Evolutionary conservation across 805 yeast species (phyloP).

Genomic region (Schwanniomyces pseudopolymorphus): DNA sequence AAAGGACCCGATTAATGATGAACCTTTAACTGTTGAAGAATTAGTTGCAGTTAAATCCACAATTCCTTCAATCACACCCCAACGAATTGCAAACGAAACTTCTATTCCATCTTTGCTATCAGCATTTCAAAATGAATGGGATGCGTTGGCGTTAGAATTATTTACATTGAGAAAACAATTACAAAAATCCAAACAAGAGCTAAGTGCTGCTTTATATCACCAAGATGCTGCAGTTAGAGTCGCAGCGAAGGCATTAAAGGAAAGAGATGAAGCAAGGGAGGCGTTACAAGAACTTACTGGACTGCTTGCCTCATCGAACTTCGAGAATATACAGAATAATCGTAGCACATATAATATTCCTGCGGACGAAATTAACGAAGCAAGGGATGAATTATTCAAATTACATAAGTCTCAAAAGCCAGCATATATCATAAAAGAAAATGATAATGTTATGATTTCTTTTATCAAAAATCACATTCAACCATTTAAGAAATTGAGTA

Average conservation of each 20-base stretch:
- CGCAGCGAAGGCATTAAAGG: slow-evolving; percentile 71
- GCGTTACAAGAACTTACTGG: slow-evolving; percentile 59
- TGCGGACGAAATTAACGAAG: slow-evolving; percentile 20
- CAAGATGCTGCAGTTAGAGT: slow-evolving; percentile 91
- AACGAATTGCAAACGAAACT: slow-evolving; percentile 48
- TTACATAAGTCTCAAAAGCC: slow-evolving; percentile 36
- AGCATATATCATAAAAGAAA: slow-evolving; percentile 15
- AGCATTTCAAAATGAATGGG: slow-evolving; percentile 87
- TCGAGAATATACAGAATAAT: slow-evolving; percentile 1
- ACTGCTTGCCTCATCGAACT: slow-evolving; percentile 32
- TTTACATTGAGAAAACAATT: slow-evolving; percentile 75
- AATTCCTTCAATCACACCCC: slow-evolving; percentile 25
- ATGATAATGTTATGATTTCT: slow-evolving; percentile 10
- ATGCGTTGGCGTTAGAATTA: slow-evolving; percentile 76
- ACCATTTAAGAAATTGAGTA: slow-evolving; percentile 11
- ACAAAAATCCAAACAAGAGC: slow-evolving; percentile 62
- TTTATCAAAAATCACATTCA: slow-evolving; percentile 6
- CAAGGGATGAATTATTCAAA: slow-evolving; percentile 33
- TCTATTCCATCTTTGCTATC: slow-evolving; percentile 80
- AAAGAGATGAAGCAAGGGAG: slow-evolving; percentile 69
- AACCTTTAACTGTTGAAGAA: slow-evolving; percentile 58
- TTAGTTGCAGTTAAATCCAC: slow-evolving; percentile 41
- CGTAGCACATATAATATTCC: slow-evolving; percentile 11
- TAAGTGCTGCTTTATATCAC: slow-evolving; percentile 75
- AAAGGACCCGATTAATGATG: slow-evolving; percentile 74